Conservation (phyloP, 1,139 yeast genomes). For the Insectozyma bohioensis region DNA sequence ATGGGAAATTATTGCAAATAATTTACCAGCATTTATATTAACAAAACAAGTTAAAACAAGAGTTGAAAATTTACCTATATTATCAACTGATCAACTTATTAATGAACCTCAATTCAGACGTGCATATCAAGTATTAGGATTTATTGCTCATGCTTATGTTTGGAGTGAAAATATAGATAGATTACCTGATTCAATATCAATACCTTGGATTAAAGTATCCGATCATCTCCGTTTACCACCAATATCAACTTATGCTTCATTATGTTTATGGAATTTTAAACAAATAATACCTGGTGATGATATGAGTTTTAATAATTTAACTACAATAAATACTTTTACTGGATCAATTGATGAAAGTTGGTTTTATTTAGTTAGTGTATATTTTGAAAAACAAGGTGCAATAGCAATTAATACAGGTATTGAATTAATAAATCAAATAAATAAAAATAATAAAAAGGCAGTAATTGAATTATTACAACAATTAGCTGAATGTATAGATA, state of each 20-base stretch:
- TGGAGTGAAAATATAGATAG: constrained; percentile 76
- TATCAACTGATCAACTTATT: constrained; percentile 46
- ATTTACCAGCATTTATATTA: constrained; percentile 71
- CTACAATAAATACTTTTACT: constrained; percentile 82
- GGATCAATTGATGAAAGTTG: constrained; percentile 91
- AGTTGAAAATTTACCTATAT: constrained; percentile 60
- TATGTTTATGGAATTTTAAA: constrained; percentile 85
- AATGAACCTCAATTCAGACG: constrained; percentile 60
- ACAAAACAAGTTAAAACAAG: constrained; percentile 59
- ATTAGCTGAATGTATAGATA: constrained; percentile 75
- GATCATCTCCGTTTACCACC: constrained; percentile 76
- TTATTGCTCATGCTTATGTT: constrained; percentile 82
- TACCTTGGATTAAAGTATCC: constrained; percentile 64
- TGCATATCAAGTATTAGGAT: constrained; percentile 77
- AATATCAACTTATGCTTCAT: constrained; percentile 81
- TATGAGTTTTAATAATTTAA: constrained; percentile 60
- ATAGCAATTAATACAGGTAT: constrained; percentile 62
- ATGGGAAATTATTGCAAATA: constrained; percentile 72
- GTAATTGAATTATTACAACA: constrained; percentile 53
- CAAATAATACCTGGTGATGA: constrained; percentile 53
- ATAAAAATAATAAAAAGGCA: constrained; percentile 28
- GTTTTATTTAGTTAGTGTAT: constrained; percentile 89
- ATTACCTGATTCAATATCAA: constrained; percentile 67
- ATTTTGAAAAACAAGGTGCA: constrained; percentile 82
- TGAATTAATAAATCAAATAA: constrained; percentile 30